Conservation (phyloP, 805 yeast genomes). For the Torulaspora gathmanii region DNA sequence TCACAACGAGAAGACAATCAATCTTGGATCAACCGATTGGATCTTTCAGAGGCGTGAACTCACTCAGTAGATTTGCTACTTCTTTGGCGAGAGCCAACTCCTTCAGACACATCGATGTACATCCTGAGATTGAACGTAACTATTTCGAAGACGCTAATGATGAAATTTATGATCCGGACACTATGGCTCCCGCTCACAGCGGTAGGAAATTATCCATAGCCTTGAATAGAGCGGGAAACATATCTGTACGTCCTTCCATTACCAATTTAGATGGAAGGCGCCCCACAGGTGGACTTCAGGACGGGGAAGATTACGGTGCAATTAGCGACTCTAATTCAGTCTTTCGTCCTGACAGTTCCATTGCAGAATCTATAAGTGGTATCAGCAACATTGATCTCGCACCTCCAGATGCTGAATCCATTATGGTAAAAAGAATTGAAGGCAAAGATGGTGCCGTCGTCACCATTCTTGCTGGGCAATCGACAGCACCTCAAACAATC, state of each 20-base stretch:
- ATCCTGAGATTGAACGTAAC: constrained; percentile 45
- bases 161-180: constrained; percentile 62
- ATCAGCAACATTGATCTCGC: constrained; percentile 41
- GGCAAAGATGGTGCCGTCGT: constrained; percentile 64
- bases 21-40: constrained; percentile 47
- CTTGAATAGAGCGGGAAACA: constrained; percentile 29
- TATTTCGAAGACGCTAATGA: constrained; percentile 57
- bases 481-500: constrained; percentile 72
- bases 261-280: constrained; percentile 20
- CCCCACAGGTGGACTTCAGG: constrained; percentile 31
- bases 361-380: constrained; percentile 40
- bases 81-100: constrained; percentile 78
- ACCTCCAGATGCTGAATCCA: constrained; percentile 45
- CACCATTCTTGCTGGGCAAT: constrained; percentile 73
- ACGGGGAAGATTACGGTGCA: constrained; percentile 43
- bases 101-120: constrained; percentile 50
- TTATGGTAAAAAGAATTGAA: constrained; percentile 59
- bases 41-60: constrained; percentile 60
- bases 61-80: constrained; percentile 72
- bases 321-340: constrained; percentile 29
- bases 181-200: constrained; percentile 57
- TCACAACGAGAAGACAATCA: constrained; percentile 34
- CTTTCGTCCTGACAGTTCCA: constrained; percentile 40
- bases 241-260: constrained; percentile 25
- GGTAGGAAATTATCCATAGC: constrained; percentile 65